These are phyloP conservation scores for Coemansia sp. DNA, from an alignment of 192 early-diverging fungal species.

Conservation along the genomic window DNA sequence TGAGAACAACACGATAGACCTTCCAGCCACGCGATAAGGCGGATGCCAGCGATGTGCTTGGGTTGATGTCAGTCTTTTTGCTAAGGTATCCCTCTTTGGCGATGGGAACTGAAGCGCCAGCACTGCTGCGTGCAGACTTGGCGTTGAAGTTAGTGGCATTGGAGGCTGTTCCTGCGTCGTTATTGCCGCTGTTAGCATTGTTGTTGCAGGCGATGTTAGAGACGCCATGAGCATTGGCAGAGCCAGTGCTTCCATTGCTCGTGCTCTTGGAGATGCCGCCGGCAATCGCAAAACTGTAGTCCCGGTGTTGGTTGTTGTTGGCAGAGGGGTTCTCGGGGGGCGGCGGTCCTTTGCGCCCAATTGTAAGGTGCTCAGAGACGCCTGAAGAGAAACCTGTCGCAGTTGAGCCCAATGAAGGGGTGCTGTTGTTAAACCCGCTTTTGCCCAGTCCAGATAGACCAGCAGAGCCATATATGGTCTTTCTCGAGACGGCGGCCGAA, in stretches of 20 bases:
- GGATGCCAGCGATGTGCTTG: slow-evolving; percentile 60
- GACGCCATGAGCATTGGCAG: not conserved
- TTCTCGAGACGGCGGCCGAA: slow-evolving; percentile 20
- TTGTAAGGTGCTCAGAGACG: slow-evolving; percentile 3
- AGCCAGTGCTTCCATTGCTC: slow-evolving; percentile 6
- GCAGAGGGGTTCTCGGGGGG: slow-evolving; percentile 15
- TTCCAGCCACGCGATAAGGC: slow-evolving; percentile 71
- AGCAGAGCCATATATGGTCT: slow-evolving; percentile 49
- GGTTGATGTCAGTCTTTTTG: slow-evolving; percentile 72
- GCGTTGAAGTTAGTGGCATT: slow-evolving; percentile 4
- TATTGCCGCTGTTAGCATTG: not conserved
- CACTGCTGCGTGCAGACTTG: slow-evolving; percentile 46
- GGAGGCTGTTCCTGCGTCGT: not conserved
- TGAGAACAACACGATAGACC: slow-evolving; percentile 70
- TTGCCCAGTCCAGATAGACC: slow-evolving; percentile 34
- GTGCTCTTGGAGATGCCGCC: slow-evolving; percentile 15
- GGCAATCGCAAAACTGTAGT: slow-evolving; percentile 55
- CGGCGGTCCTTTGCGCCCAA: slow-evolving; percentile 45
- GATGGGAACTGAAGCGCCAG: slow-evolving; percentile 26
- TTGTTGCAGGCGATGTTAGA: not conserved
- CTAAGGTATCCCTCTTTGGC: slow-evolving; percentile 69
- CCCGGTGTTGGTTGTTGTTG: slow-evolving; percentile 24
- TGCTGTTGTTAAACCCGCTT: slow-evolving; percentile 39
- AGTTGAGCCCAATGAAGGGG: slow-evolving; percentile 25
- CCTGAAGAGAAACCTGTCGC: not conserved